Percentiles rank a stretch among this genome's conserved stretches.
phyloP scores from a whole-genome alignment of 805 yeast genomes.

The Candida hungchunana region DNA sequence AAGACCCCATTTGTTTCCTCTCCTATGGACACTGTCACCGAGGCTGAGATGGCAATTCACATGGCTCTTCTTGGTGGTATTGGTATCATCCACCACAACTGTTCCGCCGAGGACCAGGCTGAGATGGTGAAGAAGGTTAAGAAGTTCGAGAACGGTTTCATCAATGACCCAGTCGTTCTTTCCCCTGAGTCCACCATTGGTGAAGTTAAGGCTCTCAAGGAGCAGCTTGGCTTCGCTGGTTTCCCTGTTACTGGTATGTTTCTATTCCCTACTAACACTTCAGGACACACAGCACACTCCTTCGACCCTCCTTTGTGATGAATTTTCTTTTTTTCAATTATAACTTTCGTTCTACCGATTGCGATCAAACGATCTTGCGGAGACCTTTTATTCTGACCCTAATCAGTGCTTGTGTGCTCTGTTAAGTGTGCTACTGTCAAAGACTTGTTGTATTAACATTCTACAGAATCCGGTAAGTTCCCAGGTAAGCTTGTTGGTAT shows the following conservation, averaged over 20 bases:
- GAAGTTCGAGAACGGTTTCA: conserved; percentile 96
- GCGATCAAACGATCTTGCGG: conserved; percentile 97
- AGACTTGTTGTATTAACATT: not conserved
- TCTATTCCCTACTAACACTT: conserved; percentile 7
- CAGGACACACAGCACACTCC: too few species aligned
- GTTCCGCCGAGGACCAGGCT: conserved; percentile 95
- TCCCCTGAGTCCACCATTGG: conserved; percentile 73
- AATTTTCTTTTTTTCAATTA: conserved; percentile 36
- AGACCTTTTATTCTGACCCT: conserved; percentile 48
- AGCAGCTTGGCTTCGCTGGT: conserved; percentile 83
- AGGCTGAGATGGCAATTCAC: conserved; percentile 94
- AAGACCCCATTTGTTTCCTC: conserved; percentile 95
- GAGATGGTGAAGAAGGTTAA: conserved; percentile 96
- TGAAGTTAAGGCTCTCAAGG: conserved; percentile 70
- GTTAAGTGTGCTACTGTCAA: too few species aligned
- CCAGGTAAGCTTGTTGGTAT: conserved; percentile 93
- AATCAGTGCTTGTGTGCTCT: too few species aligned
- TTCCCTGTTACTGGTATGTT: conserved; percentile 99
- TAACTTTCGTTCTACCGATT: conserved; percentile 99
- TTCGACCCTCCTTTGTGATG: conserved; percentile 44
- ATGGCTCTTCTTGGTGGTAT: conserved; percentile 99
- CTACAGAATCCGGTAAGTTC: conserved; percentile 72
- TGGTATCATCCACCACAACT: conserved; percentile 98
- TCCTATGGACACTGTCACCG: conserved; percentile 99
- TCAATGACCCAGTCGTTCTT: conserved; percentile 87